Evolutionary conservation across 2,329 filamentous ascomycete species (phyloP).

Genomic region (Pseudogymnoascus sp.): DNA sequence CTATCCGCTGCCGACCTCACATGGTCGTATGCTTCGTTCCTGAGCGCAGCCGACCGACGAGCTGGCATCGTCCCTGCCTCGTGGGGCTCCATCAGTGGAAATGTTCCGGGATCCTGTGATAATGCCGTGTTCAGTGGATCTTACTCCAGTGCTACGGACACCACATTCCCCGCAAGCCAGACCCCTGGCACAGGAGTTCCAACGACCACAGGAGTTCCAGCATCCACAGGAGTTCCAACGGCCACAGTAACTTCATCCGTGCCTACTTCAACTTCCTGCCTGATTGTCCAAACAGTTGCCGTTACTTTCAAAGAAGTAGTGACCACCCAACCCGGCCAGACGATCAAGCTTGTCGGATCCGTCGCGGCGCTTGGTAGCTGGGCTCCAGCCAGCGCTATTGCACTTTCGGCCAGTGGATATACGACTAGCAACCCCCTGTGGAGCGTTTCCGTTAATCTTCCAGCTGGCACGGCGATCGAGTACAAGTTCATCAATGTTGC

Average conservation of each 20-base stretch:
- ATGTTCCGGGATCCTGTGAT: slow-evolving; percentile 43
- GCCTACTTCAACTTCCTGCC: slow-evolving; percentile 30
- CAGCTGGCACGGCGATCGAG: slow-evolving; percentile 47
- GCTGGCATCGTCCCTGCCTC: slow-evolving; percentile 47
- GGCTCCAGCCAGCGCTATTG: slow-evolving; percentile 45
- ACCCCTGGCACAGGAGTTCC: neutral
- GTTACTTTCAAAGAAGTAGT: slow-evolving; percentile 56
- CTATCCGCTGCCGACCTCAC: slow-evolving; percentile 61
- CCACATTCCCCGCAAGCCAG: slow-evolving; percentile 39
- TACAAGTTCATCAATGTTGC: slow-evolving; percentile 62
- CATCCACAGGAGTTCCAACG: too few species aligned
- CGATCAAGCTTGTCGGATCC: slow-evolving; percentile 57
- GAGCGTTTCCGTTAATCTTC: slow-evolving; percentile 47
- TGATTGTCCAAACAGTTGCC: slow-evolving; percentile 38
- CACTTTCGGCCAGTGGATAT: slow-evolving; percentile 53
- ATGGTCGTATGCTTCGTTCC: slow-evolving; percentile 66
- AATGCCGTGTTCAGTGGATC: slow-evolving; percentile 41
- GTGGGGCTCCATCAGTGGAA: slow-evolving; percentile 44
- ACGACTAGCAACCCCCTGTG: slow-evolving; percentile 52
- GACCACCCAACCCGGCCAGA: slow-evolving; percentile 52
- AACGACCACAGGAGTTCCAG: neutral
- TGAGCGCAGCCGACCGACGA: slow-evolving; percentile 54
- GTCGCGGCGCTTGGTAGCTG: slow-evolving; percentile 53
- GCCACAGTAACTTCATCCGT: slow-evolving; percentile 18
- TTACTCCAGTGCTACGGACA: slow-evolving; percentile 40